Conservation (phyloP, 768 basidiomycete species). For the Thelephora aurantiotincta region DNA sequence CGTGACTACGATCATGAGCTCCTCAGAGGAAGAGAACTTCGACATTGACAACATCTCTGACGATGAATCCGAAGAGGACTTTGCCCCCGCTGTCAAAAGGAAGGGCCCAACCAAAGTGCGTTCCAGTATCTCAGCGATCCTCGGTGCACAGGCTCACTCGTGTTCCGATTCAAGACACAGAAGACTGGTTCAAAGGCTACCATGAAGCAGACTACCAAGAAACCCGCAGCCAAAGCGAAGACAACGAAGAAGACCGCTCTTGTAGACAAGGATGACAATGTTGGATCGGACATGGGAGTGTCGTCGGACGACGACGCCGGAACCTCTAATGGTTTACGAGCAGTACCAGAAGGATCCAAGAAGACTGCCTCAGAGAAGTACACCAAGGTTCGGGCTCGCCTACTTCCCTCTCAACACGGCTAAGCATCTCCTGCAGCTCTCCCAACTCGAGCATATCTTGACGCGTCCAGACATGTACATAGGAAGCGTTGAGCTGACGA, state of each 20-base stretch:
- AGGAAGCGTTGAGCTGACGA: slow-evolving; percentile 84
- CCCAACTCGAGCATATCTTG: slow-evolving; percentile 89
- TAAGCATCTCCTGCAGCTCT: slow-evolving; percentile 39
- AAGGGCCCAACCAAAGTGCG: slow-evolving; percentile 15
- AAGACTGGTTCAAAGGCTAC: slow-evolving; percentile 13
- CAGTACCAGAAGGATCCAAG: slow-evolving; percentile 37
- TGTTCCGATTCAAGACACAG: background rate
- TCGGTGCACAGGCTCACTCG: slow-evolving; percentile 5
- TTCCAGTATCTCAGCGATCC: slow-evolving; percentile 13
- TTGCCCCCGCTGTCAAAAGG: slow-evolving; percentile 40
- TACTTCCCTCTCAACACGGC: background rate
- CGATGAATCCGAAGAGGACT: slow-evolving; percentile 46
- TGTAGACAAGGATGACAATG: slow-evolving; percentile 48
- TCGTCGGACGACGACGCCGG: slow-evolving; percentile 26
- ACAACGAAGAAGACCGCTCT: slow-evolving; percentile 57
- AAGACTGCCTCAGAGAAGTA: slow-evolving; percentile 89
- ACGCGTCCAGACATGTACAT: slow-evolving; percentile 93
- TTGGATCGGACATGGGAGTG: slow-evolving; percentile 32
- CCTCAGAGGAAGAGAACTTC: slow-evolving; percentile 60
- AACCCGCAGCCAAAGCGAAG: slow-evolving; percentile 30
- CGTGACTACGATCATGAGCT: slow-evolving; percentile 36
- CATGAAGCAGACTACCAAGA: slow-evolving; percentile 25
- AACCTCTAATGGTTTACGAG: slow-evolving; percentile 11
- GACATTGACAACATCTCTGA: slow-evolving; percentile 44
- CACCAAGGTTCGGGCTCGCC: slow-evolving; percentile 47